A percentile compares a stretch with the other conserved stretches of the same genome.
Conservation (phyloP, 2,329 filamentous ascomycete genomes). For the Rutstroemia sp. region DNA sequence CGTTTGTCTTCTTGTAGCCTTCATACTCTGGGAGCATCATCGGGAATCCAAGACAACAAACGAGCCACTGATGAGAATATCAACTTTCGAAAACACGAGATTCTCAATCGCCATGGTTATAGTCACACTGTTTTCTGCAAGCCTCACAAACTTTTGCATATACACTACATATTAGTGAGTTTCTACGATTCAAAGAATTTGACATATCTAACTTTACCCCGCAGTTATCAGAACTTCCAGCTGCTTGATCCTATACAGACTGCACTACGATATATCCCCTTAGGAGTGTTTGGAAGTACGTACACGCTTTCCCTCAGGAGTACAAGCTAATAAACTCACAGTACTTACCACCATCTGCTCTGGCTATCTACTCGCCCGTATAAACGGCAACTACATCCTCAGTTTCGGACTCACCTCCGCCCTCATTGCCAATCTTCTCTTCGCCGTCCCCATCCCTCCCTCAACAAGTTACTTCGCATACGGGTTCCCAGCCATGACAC, state of each 20-base stretch:
- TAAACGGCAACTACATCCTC: conserved; percentile 45
- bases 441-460: conserved; percentile 54
- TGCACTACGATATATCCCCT: conserved; percentile 61
- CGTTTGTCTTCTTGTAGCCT: conserved; percentile 37
- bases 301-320: not conserved
- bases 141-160: conserved; percentile 61
- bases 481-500: conserved; percentile 57
- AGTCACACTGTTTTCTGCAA: conserved; percentile 58
- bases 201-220: not conserved
- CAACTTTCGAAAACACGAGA: conserved; percentile 50
- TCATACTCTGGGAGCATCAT: conserved; percentile 30
- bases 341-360: conserved; percentile 17
- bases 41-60: conserved; percentile 42
- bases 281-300: conserved; percentile 46
- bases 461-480: conserved; percentile 60
- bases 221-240: conserved; percentile 58
- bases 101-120: conserved; percentile 58
- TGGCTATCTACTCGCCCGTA: conserved; percentile 20
- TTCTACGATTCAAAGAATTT: not conserved
- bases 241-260: conserved; percentile 55
- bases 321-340: conserved; percentile 1
- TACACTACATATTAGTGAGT: conserved; percentile 54
- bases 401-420: conserved; percentile 36
- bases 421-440: conserved; percentile 48
- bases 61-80: conserved; percentile 58